These are phyloP conservation scores for Fagopyrum tataricum DNA, from an alignment of 148 eudicot genomes.

Conservation along the genomic window DNA sequence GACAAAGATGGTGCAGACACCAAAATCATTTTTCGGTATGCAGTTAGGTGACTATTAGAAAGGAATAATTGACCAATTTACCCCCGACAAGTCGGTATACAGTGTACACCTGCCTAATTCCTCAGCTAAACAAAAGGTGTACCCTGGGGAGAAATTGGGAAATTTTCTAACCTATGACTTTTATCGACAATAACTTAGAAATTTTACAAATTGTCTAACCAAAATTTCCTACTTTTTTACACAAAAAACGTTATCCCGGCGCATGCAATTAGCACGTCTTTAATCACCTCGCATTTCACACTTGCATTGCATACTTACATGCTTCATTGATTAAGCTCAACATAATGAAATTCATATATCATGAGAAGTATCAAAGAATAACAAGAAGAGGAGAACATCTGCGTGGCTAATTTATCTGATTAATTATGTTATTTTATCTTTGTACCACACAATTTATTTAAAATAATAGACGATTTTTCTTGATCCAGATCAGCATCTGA, in stretches of 20 bases:
- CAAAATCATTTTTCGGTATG: background rate
- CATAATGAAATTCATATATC: too few species aligned
- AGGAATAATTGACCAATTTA: background rate
- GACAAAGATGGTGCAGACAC: background rate
- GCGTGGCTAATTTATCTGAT: too few species aligned
- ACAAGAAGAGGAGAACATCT: too few species aligned
- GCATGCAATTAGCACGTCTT: background rate
- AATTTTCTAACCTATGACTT: background rate
- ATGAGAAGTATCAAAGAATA: too few species aligned
- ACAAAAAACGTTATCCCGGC: background rate
- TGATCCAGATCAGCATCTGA: too few species aligned
- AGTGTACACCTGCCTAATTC: background rate
- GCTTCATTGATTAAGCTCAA: too few species aligned
- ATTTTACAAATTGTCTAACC: background rate
- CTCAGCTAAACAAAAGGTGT: background rate
- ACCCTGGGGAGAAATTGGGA: background rate
- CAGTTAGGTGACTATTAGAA: background rate
- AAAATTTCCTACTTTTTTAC: background rate
- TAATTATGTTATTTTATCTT: too few species aligned
- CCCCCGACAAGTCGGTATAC: background rate
- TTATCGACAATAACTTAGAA: too few species aligned
- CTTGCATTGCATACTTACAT: too few species aligned
- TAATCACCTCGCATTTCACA: too few species aligned
- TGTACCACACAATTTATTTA: too few species aligned
- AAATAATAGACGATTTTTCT: too few species aligned